Conservation (phyloP, 2,329 filamentous ascomycete genomes). For the Passalora sequoiae region DNA sequence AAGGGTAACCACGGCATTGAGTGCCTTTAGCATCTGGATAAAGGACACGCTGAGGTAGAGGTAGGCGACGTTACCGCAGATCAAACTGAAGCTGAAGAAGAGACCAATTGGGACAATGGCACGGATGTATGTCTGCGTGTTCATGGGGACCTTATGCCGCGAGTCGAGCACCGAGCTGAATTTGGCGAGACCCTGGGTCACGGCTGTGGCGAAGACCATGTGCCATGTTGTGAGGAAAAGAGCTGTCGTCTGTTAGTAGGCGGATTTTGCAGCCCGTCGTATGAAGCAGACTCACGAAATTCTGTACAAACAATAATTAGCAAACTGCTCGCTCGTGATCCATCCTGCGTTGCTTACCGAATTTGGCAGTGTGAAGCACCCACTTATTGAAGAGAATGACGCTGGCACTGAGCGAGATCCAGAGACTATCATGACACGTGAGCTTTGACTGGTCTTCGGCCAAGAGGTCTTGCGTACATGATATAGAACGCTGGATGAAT, state of each 20-base stretch:
- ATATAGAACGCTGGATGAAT: slow-evolving; percentile 84
- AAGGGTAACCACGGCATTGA: slow-evolving; percentile 87
- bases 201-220: slow-evolving; percentile 82
- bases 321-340: not conserved
- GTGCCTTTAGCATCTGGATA: slow-evolving; percentile 99
- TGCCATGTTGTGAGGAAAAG: slow-evolving; percentile 95
- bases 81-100: slow-evolving; percentile 93
- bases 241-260: slow-evolving; percentile 41
- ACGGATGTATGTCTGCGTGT: slow-evolving; percentile 81
- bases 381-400: slow-evolving; percentile 99
- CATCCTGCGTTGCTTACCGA: slow-evolving; percentile 49
- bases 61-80: slow-evolving; percentile 94
- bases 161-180: slow-evolving; percentile 89
- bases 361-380: slow-evolving; percentile 79
- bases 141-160: slow-evolving; percentile 96
- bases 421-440: slow-evolving; percentile 38
- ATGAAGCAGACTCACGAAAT: slow-evolving; percentile 17
- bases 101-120: slow-evolving; percentile 92
- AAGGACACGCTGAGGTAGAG: slow-evolving; percentile 93
- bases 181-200: slow-evolving; percentile 88
- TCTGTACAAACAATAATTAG: slow-evolving; percentile 17
- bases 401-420: slow-evolving; percentile 87
- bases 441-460: not conserved
- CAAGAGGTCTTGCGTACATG: slow-evolving; percentile 43
- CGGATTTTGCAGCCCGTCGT: no score